Base-by-base conservation (phyloP, 1,139 yeast species). In the Groenewaldozyma sp. region DNA sequence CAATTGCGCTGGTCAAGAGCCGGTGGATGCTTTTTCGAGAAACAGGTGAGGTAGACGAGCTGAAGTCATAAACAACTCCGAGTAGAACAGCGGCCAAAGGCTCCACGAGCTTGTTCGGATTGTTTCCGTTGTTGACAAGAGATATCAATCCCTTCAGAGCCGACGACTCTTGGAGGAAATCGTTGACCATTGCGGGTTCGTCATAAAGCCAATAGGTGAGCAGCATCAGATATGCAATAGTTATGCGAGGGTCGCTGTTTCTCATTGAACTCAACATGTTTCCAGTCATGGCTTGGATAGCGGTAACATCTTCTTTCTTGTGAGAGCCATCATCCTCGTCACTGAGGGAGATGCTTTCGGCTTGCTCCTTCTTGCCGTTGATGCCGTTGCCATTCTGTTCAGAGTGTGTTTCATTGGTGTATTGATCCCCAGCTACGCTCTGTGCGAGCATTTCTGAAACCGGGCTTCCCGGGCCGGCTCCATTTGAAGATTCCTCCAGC, bases 31-130 rank as follows among this genome's bases (percentile, higher is more conserved):
- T 81, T 1, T 60, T 56, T 50, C 95, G 71, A 0, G 84, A 53
- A 10, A 83, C 62, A 1, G 95, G 88, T 0, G 96, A 82, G 2
- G 67, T 64, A 38, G 71, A 70, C 2, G 86, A 67, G 3, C 93
- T 78, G 55, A 88, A 91, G 47, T 88, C 96, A 55, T 84, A 93
- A 0, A 78, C 69, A 1, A 82, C 69, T 19, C 96, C 96, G 10
- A 91, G 58, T 24, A 88, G 62, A 17, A 82, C 67, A 0, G 86
- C 71, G 1, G 82, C 73, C 70, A 88, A 68, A 1, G 95, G 91
- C 54, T 83, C 87, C 0, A 83, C 76, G 11, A 84, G 59, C 3
- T 73, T 68, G 21, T 74, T 69, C 47, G 70, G 73, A 2, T 28
- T 13, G 16, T 14, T 26, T 2, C 34, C 36, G 3, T 76, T 64